Percentiles rank a stretch among this genome's conserved stretches.
phyloP scores from a whole-genome alignment of 495 filamentous ascomycete species.

The Chaetomium fimeti region DNA sequence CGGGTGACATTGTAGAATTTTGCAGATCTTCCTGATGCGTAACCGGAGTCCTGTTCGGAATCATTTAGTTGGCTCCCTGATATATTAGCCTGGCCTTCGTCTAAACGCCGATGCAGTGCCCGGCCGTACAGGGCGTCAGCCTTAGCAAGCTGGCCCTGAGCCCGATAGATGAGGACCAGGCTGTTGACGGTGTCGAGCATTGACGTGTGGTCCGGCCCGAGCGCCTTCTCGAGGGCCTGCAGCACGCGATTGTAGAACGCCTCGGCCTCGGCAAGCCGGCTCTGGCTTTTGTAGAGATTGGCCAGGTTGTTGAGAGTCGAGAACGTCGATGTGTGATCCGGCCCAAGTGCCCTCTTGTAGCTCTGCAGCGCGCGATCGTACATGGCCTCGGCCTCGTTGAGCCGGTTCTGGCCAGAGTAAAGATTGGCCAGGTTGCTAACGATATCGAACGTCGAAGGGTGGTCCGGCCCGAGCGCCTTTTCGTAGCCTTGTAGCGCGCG shows the following conservation, averaged over 20 bases:
- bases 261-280: conserved; percentile 35
- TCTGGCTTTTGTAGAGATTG: conserved; percentile 32
- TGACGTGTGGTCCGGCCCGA: conserved; percentile 17
- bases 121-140: no score
- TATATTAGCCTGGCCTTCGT: no score
- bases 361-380: not conserved
- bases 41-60: no score
- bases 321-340: not conserved
- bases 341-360: not conserved
- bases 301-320: conserved; percentile 19
- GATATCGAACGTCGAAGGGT: not conserved
- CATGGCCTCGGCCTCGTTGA: not conserved
- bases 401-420: not conserved
- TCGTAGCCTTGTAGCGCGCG: not conserved
- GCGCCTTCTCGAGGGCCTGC: conserved; percentile 19
- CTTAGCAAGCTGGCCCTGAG: no score
- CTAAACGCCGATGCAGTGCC: no score
- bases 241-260: conserved; percentile 39
- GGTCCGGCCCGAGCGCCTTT: not conserved
- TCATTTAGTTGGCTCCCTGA: no score
- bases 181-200: conserved; percentile 26
- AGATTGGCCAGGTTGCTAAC: not conserved
- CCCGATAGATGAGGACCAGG: no score
- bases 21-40: no score
- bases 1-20: no score